phyloP scores from a whole-genome alignment of 1,284 basidiomycete species.

The Moesziomyces aphidis region DNA sequence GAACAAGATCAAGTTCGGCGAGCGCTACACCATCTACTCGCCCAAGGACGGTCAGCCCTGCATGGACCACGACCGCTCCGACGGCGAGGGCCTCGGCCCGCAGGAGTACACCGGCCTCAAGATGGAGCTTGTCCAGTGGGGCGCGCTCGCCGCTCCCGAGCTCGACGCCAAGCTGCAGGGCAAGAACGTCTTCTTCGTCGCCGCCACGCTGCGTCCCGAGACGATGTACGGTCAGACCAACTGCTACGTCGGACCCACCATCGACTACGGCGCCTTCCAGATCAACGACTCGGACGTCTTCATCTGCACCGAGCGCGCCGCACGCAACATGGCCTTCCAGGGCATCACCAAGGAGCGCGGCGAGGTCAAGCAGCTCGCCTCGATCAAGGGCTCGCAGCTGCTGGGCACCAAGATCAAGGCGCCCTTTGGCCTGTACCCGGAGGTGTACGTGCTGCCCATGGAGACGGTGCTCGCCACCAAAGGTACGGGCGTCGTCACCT shows the following conservation, averaged over 20 bases:
- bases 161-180: conserved; percentile 74
- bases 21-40: conserved; percentile 98
- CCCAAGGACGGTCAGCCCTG: conserved; percentile 99
- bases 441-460: conserved; percentile 98
- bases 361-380: conserved; percentile 56
- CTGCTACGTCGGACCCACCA: conserved; percentile 90
- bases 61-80: conserved; percentile 98
- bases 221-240: conserved; percentile 99
- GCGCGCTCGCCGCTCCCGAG: conserved; percentile 72
- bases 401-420: conserved; percentile 92
- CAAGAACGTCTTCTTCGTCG: conserved; percentile 89
- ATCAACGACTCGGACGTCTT: conserved; percentile 80
- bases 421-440: conserved; percentile 82
- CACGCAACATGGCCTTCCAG: conserved; percentile 98
- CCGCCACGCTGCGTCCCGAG: conserved; percentile 95
- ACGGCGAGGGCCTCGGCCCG: conserved; percentile 93
- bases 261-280: conserved; percentile 90
- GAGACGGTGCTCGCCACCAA: conserved; percentile 95
- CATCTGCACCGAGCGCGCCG: conserved; percentile 88
- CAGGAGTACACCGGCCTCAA: conserved; percentile 97
- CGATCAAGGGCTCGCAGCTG: conserved; percentile 76
- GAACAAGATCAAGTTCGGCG: conserved; percentile 79
- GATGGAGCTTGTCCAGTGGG: conserved; percentile 83
- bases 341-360: conserved; percentile 73
- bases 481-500: conserved; percentile 98